Conservation (phyloP, 176 grass and related monocot species). For the Themeda triandra region DNA sequence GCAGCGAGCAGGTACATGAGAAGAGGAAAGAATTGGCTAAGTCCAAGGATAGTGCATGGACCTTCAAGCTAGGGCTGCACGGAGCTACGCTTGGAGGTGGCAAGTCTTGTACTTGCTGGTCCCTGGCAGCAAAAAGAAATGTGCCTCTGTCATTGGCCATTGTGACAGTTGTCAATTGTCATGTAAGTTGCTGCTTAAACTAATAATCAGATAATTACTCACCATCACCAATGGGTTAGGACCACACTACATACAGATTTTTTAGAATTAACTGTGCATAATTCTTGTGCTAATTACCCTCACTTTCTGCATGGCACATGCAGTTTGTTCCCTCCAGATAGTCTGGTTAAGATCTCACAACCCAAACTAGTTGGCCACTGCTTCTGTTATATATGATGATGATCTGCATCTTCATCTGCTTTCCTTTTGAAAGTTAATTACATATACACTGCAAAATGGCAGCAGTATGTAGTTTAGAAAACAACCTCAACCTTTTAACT, state of each 20-base stretch:
- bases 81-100: slow-evolving; percentile 39
- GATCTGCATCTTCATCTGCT: background rate
- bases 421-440: background rate
- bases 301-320: slow-evolving; percentile 59
- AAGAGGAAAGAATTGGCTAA: slow-evolving; percentile 42
- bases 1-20: slow-evolving; percentile 12
- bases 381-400: slow-evolving; percentile 11
- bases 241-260: slow-evolving; percentile 49
- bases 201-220: slow-evolving; percentile 17
- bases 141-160: slow-evolving; percentile 12
- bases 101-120: slow-evolving; percentile 36
- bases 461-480: background rate
- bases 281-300: slow-evolving; percentile 40
- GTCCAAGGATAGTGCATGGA: slow-evolving; percentile 51
- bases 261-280: slow-evolving; percentile 9
- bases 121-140: slow-evolving; percentile 29
- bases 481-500: background rate
- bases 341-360: slow-evolving; percentile 2
- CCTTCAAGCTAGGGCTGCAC: slow-evolving; percentile 48
- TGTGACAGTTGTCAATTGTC: slow-evolving; percentile 51
- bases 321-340: slow-evolving; percentile 42
- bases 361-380: slow-evolving; percentile 28
- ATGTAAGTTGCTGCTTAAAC: slow-evolving; percentile 24
- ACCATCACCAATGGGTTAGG: slow-evolving; percentile 49
- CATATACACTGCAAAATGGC: background rate